These are phyloP conservation scores for Mycena latifolia DNA, from an alignment of 768 basidiomycete genomes.

Conservation along the genomic window DNA sequence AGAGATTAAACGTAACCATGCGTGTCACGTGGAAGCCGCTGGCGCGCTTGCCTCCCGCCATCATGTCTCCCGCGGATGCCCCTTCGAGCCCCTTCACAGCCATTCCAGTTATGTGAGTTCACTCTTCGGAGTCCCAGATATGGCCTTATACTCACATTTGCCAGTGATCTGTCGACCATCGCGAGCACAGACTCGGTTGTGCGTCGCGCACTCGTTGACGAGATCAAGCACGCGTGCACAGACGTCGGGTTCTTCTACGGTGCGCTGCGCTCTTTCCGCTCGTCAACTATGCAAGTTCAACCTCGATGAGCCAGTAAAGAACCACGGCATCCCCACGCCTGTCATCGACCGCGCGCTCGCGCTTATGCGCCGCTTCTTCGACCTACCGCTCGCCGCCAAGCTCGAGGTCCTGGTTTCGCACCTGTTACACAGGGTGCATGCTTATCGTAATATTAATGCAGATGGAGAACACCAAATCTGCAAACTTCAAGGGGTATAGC, in stretches of 20 bases:
- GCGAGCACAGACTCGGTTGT: constrained; percentile 49
- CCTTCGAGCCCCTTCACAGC: constrained; percentile 41
- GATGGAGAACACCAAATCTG: constrained; percentile 76
- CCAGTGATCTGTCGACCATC: constrained; percentile 56
- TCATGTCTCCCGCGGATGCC: constrained; percentile 17
- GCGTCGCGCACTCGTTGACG: constrained; percentile 61
- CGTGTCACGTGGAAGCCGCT: too few species aligned
- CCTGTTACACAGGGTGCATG: background rate
- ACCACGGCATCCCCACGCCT: constrained; percentile 77
- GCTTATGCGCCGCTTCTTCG: constrained; percentile 74
- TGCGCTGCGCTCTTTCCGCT: constrained; percentile 36
- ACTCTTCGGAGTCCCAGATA: background rate
- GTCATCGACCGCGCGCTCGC: constrained; percentile 60
- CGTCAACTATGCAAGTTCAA: background rate
- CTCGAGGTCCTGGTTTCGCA: constrained; percentile 60
- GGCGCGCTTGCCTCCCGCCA: background rate
- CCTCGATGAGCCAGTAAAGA: constrained; percentile 66
- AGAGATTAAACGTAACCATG: too few species aligned
- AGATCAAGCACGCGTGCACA: constrained; percentile 82
- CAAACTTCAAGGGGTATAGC: constrained; percentile 85
- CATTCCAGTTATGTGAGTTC: constrained; percentile 55
- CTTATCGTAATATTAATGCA: constrained; percentile 39
- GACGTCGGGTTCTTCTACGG: constrained; percentile 90
- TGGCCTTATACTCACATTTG: background rate
- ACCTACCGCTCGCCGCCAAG: constrained; percentile 71